Base-by-base conservation (phyloP, 345 rosid genomes). In the Boechera stricta region DNA sequence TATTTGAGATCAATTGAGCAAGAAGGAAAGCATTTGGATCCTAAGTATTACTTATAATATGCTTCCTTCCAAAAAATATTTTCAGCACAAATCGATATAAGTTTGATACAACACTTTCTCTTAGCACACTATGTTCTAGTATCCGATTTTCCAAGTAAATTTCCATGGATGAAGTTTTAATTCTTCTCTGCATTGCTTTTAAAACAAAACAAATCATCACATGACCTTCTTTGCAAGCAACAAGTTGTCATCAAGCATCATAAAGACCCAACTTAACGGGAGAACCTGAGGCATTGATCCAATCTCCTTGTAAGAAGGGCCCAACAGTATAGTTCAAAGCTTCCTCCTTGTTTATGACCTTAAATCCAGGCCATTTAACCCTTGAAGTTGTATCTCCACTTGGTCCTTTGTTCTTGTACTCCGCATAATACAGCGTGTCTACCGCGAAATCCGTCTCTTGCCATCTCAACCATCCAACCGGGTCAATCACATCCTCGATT, bases 331-430 rank as follows among this genome's bases (percentile, higher is more conserved):
- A 93, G 39, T 86, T 84, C 55, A 55, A 44, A 3, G 97, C 94
- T 29, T 86, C 87, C 0, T 84, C 76, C 66, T 56, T 83, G 15
- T 57, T 73, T 26, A 93, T 77, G 10, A 77, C 73, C 79, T 86
- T 85, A 65, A 81, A 79, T 6, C 98, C 97, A 7, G 82, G 79
- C 98, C 98, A 93, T 9, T 82, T 84, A n/a, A 93, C 92, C 67
- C 98, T 82, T 0, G 44, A 61, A 9, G 64, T 16, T 5, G 90
- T 80, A 5, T 47, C 70, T 1, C 90, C 83, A 3, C 95, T 90
- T 7, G 84, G 77, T 32, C 98, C 98, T 24, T 79, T 77, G 65
- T 93, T 93, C n/a, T 82, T 83, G 69, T 67, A 91, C 84, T 93
- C 98, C 0, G 87, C 94, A 16, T 88, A 93, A 56, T 71, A 89